These are phyloP conservation scores for Tulasnella sp. DNA, from an alignment of 768 basidiomycete species.

Conservation along the genomic window DNA sequence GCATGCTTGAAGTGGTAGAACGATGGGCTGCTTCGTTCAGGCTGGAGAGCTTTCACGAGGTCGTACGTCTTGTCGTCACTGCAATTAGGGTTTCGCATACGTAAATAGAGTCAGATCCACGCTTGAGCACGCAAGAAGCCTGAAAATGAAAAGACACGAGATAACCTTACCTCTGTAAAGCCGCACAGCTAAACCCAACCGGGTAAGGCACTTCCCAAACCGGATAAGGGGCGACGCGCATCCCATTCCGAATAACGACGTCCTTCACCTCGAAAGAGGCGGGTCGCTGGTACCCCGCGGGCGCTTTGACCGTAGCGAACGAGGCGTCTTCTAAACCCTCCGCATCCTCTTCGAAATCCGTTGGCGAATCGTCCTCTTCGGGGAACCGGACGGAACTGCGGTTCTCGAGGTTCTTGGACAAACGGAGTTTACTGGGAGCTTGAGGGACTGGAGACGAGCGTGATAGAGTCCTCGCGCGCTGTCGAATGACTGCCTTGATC, in stretches of 20 bases:
- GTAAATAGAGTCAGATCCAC: background rate
- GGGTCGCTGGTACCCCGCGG: background rate
- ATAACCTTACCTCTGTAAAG: slow-evolving; percentile 21
- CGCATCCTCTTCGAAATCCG: slow-evolving; percentile 5
- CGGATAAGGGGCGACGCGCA: background rate
- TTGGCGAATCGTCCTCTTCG: slow-evolving; percentile 17
- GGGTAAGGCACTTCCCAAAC: slow-evolving; percentile 27
- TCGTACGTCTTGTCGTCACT: slow-evolving; percentile 58
- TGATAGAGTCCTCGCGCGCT: background rate
- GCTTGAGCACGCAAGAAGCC: background rate
- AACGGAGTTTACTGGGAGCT: background rate
- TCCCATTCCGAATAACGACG: slow-evolving; percentile 19
- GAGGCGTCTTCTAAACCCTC: slow-evolving; percentile 1
- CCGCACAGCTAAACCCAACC: slow-evolving; percentile 21
- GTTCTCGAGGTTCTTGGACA: background rate
- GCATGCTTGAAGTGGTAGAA: slow-evolving; percentile 54
- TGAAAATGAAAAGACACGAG: background rate
- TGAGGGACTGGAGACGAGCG: background rate
- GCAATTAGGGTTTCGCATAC: background rate
- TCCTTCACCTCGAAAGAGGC: slow-evolving; percentile 10
- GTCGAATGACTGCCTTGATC: background rate
- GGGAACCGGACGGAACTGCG: background rate
- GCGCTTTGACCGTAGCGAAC: background rate
- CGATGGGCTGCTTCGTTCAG: slow-evolving; percentile 50
- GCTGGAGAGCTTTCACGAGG: slow-evolving; percentile 55